phyloP scores from a whole-genome alignment of 1,284 basidiomycete species.

The Tilletia indica region DNA sequence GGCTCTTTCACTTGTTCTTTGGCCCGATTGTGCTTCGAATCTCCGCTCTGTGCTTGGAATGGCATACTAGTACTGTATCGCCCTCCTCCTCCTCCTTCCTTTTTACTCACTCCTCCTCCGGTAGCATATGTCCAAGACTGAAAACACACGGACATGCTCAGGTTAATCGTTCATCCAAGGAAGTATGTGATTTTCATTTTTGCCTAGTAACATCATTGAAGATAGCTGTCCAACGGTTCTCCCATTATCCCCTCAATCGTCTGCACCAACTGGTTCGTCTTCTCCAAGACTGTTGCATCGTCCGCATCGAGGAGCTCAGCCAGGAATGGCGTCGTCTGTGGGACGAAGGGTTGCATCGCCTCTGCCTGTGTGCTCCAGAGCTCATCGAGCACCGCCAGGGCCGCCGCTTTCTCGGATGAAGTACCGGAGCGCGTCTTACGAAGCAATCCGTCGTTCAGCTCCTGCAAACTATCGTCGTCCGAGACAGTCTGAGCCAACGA shows the following conservation, averaged over 20 bases:
- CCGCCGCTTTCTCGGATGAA: constrained; percentile 59
- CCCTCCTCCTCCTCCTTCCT: too few species aligned
- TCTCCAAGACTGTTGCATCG: constrained; percentile 57
- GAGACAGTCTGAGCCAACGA: constrained; percentile 65
- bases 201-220: constrained; percentile 23
- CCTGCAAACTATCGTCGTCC: constrained; percentile 67
- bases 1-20: too few species aligned
- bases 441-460: constrained; percentile 77
- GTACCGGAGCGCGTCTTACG: constrained; percentile 69
- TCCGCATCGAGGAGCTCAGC: constrained; percentile 61
- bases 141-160: too few species aligned
- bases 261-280: constrained; percentile 57
- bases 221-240: constrained; percentile 58
- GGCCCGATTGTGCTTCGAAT: too few species aligned
- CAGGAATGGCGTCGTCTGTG: constrained; percentile 62
- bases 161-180: too few species aligned
- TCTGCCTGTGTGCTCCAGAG: constrained; percentile 69
- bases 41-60: too few species aligned
- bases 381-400: constrained; percentile 68
- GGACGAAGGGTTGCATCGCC: constrained; percentile 62
- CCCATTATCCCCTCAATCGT: constrained; percentile 58
- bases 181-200: too few species aligned
- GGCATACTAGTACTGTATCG: too few species aligned
- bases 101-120: too few species aligned
- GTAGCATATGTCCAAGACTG: too few species aligned